Evolutionary conservation across 2,329 filamentous ascomycete species (phyloP).

Genomic region (Bertia moriformis): DNA sequence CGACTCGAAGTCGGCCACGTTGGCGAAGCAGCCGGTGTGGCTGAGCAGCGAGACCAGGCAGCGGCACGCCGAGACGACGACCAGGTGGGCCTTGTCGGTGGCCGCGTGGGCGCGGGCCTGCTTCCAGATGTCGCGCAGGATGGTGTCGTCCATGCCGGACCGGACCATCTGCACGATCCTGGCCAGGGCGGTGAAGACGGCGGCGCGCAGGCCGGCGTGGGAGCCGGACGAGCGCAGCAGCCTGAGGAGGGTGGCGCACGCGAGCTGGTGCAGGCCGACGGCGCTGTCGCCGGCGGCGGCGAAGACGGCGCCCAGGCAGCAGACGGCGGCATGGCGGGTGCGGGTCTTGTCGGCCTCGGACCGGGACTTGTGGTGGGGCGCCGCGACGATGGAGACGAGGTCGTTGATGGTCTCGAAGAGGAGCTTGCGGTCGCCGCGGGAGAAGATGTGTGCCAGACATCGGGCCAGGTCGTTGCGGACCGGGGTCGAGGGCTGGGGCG

Average conservation of each 20-base stretch:
- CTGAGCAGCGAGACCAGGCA: slow-evolving; percentile 63
- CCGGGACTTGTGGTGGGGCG: slow-evolving; percentile 60
- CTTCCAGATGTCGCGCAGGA: slow-evolving; percentile 85
- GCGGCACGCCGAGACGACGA: slow-evolving; percentile 64
- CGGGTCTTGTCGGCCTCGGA: slow-evolving; percentile 59
- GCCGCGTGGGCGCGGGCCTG: slow-evolving; percentile 64
- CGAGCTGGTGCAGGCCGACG: slow-evolving; percentile 65
- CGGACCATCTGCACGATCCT: slow-evolving; percentile 66
- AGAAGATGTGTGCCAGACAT: slow-evolving; percentile 71
- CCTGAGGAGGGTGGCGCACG: slow-evolving; percentile 60
- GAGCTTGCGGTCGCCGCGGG: slow-evolving; percentile 74
- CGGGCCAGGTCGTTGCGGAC: slow-evolving; percentile 78
- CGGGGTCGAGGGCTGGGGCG: slow-evolving; percentile 72
- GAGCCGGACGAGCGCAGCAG: slow-evolving; percentile 64
- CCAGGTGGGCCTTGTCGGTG: slow-evolving; percentile 69
- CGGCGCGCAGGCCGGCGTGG: slow-evolving; percentile 69
- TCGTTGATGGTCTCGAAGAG: slow-evolving; percentile 93
- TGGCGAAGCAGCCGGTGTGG: slow-evolving; percentile 70
- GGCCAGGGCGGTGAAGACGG: slow-evolving; percentile 59
- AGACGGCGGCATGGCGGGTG: slow-evolving; percentile 73
- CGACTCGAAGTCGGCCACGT: slow-evolving; percentile 78
- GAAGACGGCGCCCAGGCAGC: slow-evolving; percentile 78
- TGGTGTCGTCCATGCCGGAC: slow-evolving; percentile 64
- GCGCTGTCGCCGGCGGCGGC: slow-evolving; percentile 87
- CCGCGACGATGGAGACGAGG: slow-evolving; percentile 56